These are phyloP conservation scores for Cyclospora cayetanensis DNA, from an alignment of 169 alveolate genomes.

Conservation along the genomic window DNA sequence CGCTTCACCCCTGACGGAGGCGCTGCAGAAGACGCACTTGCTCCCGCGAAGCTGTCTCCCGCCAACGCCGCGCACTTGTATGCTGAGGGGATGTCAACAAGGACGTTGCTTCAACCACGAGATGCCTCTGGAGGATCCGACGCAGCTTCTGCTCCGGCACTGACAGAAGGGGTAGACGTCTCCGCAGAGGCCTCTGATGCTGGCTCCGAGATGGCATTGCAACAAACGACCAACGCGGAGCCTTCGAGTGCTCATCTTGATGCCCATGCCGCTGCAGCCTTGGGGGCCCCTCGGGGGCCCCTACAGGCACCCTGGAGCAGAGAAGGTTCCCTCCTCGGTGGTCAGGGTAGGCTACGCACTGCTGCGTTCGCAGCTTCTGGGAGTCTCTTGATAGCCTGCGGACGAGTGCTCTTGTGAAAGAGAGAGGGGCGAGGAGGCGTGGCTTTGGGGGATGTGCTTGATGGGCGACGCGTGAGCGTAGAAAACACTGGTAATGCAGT, in stretches of 20 bases:
- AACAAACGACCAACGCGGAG: background rate
- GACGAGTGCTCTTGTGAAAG: too few species aligned
- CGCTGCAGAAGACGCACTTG: background rate
- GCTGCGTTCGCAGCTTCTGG: too few species aligned
- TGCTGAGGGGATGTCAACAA: background rate
- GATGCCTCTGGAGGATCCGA: slow-evolving; percentile 8
- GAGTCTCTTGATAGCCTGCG: too few species aligned
- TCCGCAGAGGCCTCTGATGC: background rate
- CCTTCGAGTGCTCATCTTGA: background rate
- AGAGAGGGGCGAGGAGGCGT: too few species aligned
- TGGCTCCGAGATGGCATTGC: background rate
- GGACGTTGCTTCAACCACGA: background rate
- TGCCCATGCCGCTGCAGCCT: slow-evolving; percentile 23
- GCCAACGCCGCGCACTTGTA: background rate
- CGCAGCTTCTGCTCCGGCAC: background rate
- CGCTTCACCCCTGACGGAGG: background rate
- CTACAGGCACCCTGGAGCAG: slow-evolving; percentile 11
- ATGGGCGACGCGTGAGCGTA: too few species aligned
- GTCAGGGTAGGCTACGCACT: slow-evolving; percentile 31
- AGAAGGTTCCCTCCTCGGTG: background rate
- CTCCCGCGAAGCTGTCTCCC: slow-evolving; percentile 15
- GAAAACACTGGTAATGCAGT: too few species aligned
- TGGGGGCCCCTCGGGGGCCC: background rate
- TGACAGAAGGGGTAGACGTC: background rate
- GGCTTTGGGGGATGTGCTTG: too few species aligned